Base-by-base conservation (phyloP, 108 stramenopile genomes). In the Skeletonema potamos region DNA sequence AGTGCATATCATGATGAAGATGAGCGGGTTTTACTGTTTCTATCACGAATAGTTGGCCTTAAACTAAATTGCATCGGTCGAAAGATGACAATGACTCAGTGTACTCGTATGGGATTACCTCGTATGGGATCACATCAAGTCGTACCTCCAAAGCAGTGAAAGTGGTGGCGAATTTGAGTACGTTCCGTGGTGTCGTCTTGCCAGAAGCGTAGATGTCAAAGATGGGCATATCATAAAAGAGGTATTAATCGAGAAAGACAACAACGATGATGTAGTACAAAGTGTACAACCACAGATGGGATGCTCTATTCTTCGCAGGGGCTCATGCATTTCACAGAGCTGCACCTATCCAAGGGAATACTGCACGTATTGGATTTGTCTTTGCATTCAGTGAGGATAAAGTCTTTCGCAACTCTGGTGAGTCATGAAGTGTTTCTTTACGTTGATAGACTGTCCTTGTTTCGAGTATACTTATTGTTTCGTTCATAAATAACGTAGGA, bases 121-220 rank as follows among this genome's bases (percentile, higher is more conserved):
- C 12, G 36, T 37, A 37, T 37, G 12, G 36, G 36, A 37, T 37
- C 12, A 11, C 36, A 37, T 37, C 36, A 37, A 37, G 12, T 37
- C 36, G 8, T 64, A 64, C 51, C 64, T 64, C 13, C 64, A 64
- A 54, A 64, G 28, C 64, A 64, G 64, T 27, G 64, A 64, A 24
- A 17, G 28, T 10, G 64, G 64, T 18, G 66, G 66, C 17, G 66
- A 67, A 27, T 67, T 67, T 43, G 66, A 67, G 24, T 43, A 29
- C 27, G 66, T 67, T 13, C 66, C 66, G 4, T 58, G 66, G 56
- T 67, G 56, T 27, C 66, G 57, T 9, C 24, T 8, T 15, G 57
- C 55, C 0, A 54, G 0, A 28, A 27, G 13, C 6, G 17, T 27
- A 0, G 54, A 58, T 28, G 66, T 57, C 24, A 15, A 32, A 24